These are phyloP conservation scores for Boletus subcaerulescens DNA, from an alignment of 768 basidiomycete species.

Conservation along the genomic window DNA sequence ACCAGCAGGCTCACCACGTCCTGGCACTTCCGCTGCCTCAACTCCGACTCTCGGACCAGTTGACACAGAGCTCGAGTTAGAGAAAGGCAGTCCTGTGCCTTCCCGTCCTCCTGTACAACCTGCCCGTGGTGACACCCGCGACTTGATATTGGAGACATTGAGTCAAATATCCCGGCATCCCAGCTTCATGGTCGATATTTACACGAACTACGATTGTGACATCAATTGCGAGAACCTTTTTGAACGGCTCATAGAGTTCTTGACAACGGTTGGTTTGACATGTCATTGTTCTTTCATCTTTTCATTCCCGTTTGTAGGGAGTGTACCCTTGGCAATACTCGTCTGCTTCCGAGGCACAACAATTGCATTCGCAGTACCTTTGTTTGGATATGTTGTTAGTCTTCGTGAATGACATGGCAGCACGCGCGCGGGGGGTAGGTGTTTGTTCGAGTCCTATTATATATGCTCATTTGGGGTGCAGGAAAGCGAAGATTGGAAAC, in stretches of 20 bases:
- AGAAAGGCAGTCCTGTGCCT: constrained; percentile 48
- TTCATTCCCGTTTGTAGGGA: constrained; percentile 45
- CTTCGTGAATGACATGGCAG: constrained; percentile 86
- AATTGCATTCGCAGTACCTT: constrained; percentile 77
- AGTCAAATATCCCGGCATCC: constrained; percentile 76
- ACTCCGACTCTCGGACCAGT: constrained; percentile 42
- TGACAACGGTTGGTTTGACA: constrained; percentile 64
- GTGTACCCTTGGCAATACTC: constrained; percentile 71
- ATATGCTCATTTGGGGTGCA: constrained; percentile 23
- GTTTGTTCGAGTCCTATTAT: not conserved
- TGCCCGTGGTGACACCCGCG: constrained; percentile 82
- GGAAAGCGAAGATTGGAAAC: constrained; percentile 57
- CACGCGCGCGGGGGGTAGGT: constrained; percentile 52
- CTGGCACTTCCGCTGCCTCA: constrained; percentile 47
- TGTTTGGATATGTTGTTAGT: constrained; percentile 85
- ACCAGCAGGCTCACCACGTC: constrained; percentile 45
- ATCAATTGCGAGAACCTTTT: constrained; percentile 96
- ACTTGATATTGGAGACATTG: constrained; percentile 86
- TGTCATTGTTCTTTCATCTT: not conserved
- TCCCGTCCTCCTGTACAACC: constrained; percentile 65
- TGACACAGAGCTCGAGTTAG: constrained; percentile 40
- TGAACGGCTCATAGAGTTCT: constrained; percentile 82
- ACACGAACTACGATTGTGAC: constrained; percentile 96
- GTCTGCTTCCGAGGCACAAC: constrained; percentile 57
- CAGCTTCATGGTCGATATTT: constrained; percentile 94